Evolutionary conservation across 192 early-diverging fungal species (phyloP).

Genomic region (Entomortierella lignicola): DNA sequence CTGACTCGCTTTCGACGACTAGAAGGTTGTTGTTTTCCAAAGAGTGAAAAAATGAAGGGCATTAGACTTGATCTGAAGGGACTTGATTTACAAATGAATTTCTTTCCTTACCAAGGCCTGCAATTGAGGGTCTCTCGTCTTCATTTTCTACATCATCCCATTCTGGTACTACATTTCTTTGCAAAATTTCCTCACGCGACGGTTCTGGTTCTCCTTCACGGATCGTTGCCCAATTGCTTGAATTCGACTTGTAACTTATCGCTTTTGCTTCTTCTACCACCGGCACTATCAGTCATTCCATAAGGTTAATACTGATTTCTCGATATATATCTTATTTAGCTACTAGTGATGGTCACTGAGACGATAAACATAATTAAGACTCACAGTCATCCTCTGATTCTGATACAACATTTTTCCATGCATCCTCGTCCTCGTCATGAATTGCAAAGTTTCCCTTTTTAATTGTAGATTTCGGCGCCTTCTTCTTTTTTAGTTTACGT

Average conservation of each 20-base stretch:
- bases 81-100: no score
- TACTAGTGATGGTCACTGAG: no score
- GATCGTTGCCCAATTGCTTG: conserved; percentile 43
- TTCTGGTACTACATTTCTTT: conserved; percentile 44
- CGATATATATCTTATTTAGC: no score
- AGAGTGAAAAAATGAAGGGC: no score
- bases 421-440: conserved; percentile 50
- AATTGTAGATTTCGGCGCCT: conserved; percentile 10
- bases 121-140: conserved; percentile 46
- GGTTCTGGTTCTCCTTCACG: conserved; percentile 41
- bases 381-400: conserved; percentile 45
- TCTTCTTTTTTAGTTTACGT: conserved; percentile 34
- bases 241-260: conserved; percentile 32
- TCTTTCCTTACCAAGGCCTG: conserved; percentile 35
- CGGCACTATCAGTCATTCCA: no score
- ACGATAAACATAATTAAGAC: no score
- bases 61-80: no score
- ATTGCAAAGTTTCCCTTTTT: conserved; percentile 47
- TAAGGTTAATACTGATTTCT: no score
- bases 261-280: conserved; percentile 30
- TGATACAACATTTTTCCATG: conserved; percentile 35
- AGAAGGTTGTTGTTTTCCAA: no score
- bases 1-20: conserved; percentile 43
- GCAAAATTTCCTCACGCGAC: conserved; percentile 18
- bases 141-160: conserved; percentile 55